phyloP scores from a whole-genome alignment of 2,329 filamentous ascomycete genomes.

The Talaromyces islandicus region DNA sequence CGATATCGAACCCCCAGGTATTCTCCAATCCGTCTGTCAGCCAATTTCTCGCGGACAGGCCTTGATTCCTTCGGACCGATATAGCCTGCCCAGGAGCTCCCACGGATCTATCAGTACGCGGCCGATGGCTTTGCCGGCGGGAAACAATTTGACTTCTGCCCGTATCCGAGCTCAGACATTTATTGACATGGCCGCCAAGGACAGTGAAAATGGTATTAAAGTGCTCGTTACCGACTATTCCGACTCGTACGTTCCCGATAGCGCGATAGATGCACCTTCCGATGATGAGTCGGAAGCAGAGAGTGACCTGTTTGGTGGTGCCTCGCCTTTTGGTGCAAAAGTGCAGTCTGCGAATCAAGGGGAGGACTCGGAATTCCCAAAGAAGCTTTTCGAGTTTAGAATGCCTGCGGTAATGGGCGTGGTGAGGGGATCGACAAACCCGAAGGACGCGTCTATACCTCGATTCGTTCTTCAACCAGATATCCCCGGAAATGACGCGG shows the following conservation, averaged over 20 bases:
- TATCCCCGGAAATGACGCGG: conserved; percentile 34
- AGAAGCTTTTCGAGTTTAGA: conserved; percentile 34
- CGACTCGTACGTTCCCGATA: conserved; percentile 30
- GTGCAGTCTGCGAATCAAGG: neutral
- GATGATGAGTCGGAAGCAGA: conserved; percentile 15
- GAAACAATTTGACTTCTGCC: conserved; percentile 39
- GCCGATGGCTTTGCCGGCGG: conserved; percentile 34
- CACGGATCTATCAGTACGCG: conserved; percentile 36
- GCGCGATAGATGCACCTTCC: conserved; percentile 26
- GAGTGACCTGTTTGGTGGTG: conserved; percentile 8
- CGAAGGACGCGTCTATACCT: conserved; percentile 27
- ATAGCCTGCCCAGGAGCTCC: conserved; percentile 37
- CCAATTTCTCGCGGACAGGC: conserved; percentile 33
- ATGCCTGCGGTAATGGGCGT: conserved; percentile 40
- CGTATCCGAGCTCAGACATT: conserved; percentile 41
- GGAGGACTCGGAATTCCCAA: conserved; percentile 20
- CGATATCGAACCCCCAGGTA: conserved; percentile 39
- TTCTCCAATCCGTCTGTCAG: conserved; percentile 38
- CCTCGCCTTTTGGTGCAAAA: conserved; percentile 4
- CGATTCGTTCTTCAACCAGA: conserved; percentile 38
- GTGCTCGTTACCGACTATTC: conserved; percentile 39
- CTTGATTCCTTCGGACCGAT: conserved; percentile 33
- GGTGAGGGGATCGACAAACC: conserved; percentile 20
- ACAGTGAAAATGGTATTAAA: conserved; percentile 34
- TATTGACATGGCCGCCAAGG: conserved; percentile 38